Conservation (phyloP, 108 stramenopile species). For the Schizochytrium sp. region DNA sequence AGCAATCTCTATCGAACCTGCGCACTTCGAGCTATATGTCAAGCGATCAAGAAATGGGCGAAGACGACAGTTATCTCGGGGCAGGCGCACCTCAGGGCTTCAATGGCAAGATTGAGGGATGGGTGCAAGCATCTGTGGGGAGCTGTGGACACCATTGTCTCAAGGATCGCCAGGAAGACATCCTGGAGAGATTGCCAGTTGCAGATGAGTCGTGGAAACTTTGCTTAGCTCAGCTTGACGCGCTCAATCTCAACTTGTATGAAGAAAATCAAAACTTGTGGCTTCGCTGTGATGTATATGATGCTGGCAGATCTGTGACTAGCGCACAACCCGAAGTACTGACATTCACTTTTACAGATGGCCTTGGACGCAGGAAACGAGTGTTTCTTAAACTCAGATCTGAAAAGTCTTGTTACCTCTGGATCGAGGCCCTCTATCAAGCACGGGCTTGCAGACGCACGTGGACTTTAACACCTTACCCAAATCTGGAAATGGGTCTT, state of each 20-base stretch:
- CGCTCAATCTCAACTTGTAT: conserved; percentile 10
- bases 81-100: too few relatives aligned
- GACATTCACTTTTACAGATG: neutral
- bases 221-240: neutral
- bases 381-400: neutral
- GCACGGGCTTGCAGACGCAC: neutral
- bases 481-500: neutral
- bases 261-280: conserved; percentile 15
- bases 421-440: conserved; percentile 53
- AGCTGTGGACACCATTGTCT: too few relatives aligned
- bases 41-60: too few relatives aligned
- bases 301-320: neutral
- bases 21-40: too few relatives aligned
- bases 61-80: too few relatives aligned
- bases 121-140: too few relatives aligned
- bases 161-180: too few relatives aligned
- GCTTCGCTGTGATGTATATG: conserved; percentile 31
- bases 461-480: conserved; percentile 30
- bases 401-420: neutral
- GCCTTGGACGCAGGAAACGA: neutral
- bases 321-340: neutral
- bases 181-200: neutral
- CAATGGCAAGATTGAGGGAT: too few relatives aligned
- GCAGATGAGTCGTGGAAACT: neutral
- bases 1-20: too few relatives aligned